These are phyloP conservation scores for Cordyceps sp. DNA, from an alignment of 2,329 filamentous ascomycete species.

Conservation along the genomic window DNA sequence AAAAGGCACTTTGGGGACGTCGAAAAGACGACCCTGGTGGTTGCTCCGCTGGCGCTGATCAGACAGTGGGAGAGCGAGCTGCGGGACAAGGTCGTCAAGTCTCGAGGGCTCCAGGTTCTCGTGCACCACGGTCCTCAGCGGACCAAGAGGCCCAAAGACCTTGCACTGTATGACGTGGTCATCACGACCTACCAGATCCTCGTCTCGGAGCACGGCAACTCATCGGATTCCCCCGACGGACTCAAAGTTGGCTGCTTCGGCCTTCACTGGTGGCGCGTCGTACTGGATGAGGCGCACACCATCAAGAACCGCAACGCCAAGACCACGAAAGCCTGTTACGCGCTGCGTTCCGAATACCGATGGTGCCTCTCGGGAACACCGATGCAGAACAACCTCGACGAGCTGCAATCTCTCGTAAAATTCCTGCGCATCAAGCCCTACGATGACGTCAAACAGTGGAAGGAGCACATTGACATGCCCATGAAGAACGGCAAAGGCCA, in stretches of 20 bases:
- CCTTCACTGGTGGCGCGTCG: constrained; percentile 85
- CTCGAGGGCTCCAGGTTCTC: constrained; percentile 60
- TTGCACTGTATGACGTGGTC: constrained; percentile 82
- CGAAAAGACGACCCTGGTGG: constrained; percentile 71
- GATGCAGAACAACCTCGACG: constrained; percentile 96
- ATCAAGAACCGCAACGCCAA: constrained; percentile 98
- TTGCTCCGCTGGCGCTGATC: constrained; percentile 85
- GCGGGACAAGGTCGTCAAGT: constrained; percentile 56
- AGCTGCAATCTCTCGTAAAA: constrained; percentile 82
- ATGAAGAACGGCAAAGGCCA: constrained; percentile 83
- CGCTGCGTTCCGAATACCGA: constrained; percentile 68
- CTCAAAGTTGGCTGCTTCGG: constrained; percentile 74
- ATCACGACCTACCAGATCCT: constrained; percentile 95
- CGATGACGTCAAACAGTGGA: constrained; percentile 73
- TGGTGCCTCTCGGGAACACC: constrained; percentile 96
- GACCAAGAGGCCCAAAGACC: constrained; percentile 59
- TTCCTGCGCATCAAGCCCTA: constrained; percentile 90
- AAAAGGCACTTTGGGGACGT: constrained; percentile 54
- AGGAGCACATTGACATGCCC: constrained; percentile 74
- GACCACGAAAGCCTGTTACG: constrained; percentile 80
- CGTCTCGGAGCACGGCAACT: constrained; percentile 71
- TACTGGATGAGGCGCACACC: constrained; percentile 91
- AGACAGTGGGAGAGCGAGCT: constrained; percentile 96
- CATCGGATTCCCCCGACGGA: constrained; percentile 41
- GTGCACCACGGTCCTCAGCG: constrained; percentile 84